Conservation (phyloP, 2,329 filamentous ascomycete species). For the Trichoderma hamatum region DNA sequence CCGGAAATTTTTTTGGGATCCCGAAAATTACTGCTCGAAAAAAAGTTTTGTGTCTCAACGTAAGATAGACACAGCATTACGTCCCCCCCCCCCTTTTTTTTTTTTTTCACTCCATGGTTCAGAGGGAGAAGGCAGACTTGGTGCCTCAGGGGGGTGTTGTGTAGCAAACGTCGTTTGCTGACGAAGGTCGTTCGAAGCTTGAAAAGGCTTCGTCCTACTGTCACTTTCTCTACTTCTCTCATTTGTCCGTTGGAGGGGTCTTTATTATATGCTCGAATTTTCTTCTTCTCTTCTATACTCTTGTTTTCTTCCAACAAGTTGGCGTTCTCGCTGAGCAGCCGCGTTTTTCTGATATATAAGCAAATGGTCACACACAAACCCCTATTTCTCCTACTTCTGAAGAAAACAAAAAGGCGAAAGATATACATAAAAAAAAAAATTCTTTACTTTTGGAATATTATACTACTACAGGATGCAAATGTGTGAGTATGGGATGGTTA, state of each 20-base stretch:
- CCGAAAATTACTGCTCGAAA: neutral
- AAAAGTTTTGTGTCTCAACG: neutral
- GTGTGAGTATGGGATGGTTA: neutral
- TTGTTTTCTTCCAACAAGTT: neutral
- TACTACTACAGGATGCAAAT: neutral
- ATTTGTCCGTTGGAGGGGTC: neutral
- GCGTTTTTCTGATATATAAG: neutral
- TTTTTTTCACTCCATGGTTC: neutral
- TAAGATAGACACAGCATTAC: neutral
- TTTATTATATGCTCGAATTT: too few relatives aligned
- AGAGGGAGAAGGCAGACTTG: neutral
- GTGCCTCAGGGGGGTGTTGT: neutral
- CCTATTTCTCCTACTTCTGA: neutral
- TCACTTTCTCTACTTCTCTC: neutral
- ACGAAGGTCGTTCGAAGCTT: neutral
- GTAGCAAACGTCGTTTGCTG: too few relatives aligned
- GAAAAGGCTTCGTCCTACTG: neutral
- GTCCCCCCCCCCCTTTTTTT: neutral
- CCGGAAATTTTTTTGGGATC: too few relatives aligned
- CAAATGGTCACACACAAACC: neutral
- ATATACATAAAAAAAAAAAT: neutral
- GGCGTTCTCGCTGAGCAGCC: neutral
- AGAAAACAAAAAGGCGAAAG: slow-evolving; percentile 1
- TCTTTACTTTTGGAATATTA: neutral
- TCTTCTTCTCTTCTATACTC: neutral